phyloP scores from a whole-genome alignment of 2,329 filamentous ascomycete species.

The Aspergillus phoenicis region DNA sequence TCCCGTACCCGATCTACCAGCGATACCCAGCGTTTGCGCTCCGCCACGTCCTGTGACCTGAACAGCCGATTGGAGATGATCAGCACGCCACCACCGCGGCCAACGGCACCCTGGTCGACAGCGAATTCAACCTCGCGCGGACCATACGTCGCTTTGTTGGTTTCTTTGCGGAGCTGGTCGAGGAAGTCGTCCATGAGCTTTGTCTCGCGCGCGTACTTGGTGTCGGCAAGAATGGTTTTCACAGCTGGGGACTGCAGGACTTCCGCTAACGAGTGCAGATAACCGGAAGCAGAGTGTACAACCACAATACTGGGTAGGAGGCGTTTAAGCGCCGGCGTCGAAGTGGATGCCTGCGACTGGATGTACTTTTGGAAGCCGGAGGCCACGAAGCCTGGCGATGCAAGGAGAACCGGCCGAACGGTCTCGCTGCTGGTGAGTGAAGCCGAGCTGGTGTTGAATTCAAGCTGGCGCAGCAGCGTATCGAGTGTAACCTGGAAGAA shows the following conservation, averaged over 20 bases:
- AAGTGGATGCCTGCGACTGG: conserved; percentile 61
- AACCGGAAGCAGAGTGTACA: conserved; percentile 81
- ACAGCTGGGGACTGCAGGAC: conserved; percentile 82
- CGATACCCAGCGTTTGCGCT: conserved; percentile 76
- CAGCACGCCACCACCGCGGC: conserved; percentile 78
- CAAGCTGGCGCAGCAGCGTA: conserved; percentile 75
- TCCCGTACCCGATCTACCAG: conserved; percentile 87
- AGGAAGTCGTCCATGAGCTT: conserved; percentile 82
- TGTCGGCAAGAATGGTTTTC: conserved; percentile 74
- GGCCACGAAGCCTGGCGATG: conserved; percentile 86
- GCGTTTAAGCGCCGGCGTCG: conserved; percentile 67
- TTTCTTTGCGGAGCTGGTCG: conserved; percentile 75
- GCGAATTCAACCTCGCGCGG: conserved; percentile 78
- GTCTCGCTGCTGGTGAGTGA: conserved; percentile 40
- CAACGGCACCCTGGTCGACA: conserved; percentile 84
- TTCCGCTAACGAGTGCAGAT: conserved; percentile 85
- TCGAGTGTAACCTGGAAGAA: conserved; percentile 80
- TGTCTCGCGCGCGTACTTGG: conserved; percentile 84
- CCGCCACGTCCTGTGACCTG: conserved; percentile 74
- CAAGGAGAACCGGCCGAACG: conserved; percentile 70
- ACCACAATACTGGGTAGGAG: conserved; percentile 63
- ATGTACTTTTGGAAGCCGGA: conserved; percentile 77
- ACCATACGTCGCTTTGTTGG: conserved; percentile 90
- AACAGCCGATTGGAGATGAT: conserved; percentile 88
- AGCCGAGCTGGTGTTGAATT: conserved; percentile 59